Base-by-base conservation (phyloP, 192 early-diverging fungal genomes). In the Coemansia sp. region DNA sequence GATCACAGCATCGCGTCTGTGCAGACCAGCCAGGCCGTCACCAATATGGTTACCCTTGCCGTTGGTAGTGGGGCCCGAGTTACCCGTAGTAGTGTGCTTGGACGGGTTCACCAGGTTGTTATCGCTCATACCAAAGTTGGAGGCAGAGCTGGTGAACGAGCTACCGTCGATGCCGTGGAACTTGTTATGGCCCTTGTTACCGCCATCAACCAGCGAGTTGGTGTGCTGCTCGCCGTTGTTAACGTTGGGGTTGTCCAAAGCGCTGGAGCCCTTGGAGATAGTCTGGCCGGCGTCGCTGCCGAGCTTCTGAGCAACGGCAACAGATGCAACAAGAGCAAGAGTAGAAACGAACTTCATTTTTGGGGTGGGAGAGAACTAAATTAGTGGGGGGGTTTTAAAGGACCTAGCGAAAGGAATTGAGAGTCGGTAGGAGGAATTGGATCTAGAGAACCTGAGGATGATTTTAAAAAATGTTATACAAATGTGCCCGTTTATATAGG, bases 41-140 rank as follows among this genome's bases (percentile, higher is more conserved):
- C 67, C 67, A 36, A 77, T 66, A 9, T 53, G 36, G 63, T 77
- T 77, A 45, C 35, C 59, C 31, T 48, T 41, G 33, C 73, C 73
- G 53, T 70, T 77, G 52, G 62, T 52, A 40, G 67, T 70, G 23
- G 42, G 18, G 15, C 73, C 73, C 12, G 26, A 49, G 67, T 77
- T 77, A 26, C 73, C 73, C 16, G 55, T 52, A 15, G 63, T 40
- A 19, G 15, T 39, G 46, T 49, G 45, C 53, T 63, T 20, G 19
- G 59, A 59, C 5, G 66, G 63, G 63, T 77, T 77, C 52, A 70
- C 38, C 14, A 63, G 36, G 66, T 70, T 77, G 67, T 59, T 66
- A 33, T 66, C 65, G 51, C 45, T 61, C n/a, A 57, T 48, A 20
- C 55, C 73, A 2, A 46, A 19, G 60, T 77, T 77, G 9, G 45